A percentile compares a stretch with the other conserved stretches of the same genome.
Evolutionary conservation across 2,329 filamentous ascomycete genomes (phyloP).

Genomic region (Arthroderma sp.): DNA sequence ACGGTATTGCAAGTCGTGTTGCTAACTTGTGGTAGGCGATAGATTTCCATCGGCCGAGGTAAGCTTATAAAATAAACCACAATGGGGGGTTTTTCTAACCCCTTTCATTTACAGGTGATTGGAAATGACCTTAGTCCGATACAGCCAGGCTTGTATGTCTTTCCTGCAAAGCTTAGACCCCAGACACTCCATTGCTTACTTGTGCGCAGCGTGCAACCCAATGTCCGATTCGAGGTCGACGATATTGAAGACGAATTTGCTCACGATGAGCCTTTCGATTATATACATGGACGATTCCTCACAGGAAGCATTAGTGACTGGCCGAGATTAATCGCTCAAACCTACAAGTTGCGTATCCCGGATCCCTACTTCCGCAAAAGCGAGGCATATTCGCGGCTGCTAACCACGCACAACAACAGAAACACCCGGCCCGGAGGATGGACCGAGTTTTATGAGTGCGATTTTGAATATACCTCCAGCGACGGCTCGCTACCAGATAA

Average conservation of each 20-base stretch:
- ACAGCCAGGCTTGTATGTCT: conserved; percentile 7
- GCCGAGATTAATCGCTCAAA: conserved; percentile 36
- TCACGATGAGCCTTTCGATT: conserved; percentile 44
- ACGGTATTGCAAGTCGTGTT: background rate
- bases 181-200: background rate
- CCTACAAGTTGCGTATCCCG: conserved; percentile 28
- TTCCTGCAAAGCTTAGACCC: conserved; percentile 15
- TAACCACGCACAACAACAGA: background rate
- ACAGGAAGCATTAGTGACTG: conserved; percentile 46
- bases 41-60: no score
- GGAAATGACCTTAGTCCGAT: conserved; percentile 19
- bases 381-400: background rate
- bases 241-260: conserved; percentile 47
- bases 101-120: conserved; percentile 9
- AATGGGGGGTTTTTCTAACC: background rate
- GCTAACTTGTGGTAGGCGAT: background rate
- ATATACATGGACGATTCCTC: conserved; percentile 47
- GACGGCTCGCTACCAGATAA: conserved; percentile 8
- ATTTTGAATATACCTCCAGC: conserved; percentile 2
- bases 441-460: conserved; percentile 25
- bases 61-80: no score
- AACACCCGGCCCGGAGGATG: conserved; percentile 17
- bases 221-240: conserved; percentile 44
- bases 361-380: no score
- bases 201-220: conserved; percentile 35